Evolutionary conservation across 495 filamentous ascomycete genomes (phyloP).

Genomic region (Darksidea phi): DNA sequence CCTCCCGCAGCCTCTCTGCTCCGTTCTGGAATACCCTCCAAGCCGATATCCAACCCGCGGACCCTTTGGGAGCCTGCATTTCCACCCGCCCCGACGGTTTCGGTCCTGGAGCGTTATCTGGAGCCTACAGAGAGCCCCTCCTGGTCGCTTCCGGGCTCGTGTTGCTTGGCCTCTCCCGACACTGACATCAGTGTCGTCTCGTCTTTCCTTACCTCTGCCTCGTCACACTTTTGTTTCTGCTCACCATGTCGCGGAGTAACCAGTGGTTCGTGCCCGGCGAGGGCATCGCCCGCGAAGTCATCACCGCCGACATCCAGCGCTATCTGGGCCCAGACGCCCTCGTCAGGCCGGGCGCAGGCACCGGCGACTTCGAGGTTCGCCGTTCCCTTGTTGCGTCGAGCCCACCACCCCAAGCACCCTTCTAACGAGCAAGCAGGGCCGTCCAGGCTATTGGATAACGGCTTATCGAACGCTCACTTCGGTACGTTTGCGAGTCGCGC

Average conservation of each 20-base stretch:
- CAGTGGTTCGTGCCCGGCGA: conserved; percentile 74
- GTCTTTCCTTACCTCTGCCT: conserved; percentile 24
- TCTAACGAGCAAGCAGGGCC: conserved; percentile 54
- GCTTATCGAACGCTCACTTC: conserved; percentile 84
- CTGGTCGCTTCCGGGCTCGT: conserved; percentile 25
- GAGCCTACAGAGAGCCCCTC: conserved; percentile 27
- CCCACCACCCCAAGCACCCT: conserved; percentile 29
- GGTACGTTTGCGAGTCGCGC: conserved; percentile 53
- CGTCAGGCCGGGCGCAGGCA: conserved; percentile 69
- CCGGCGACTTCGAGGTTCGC: conserved; percentile 28
- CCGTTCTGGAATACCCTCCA: conserved; percentile 32
- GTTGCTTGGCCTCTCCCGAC: conserved; percentile 26
- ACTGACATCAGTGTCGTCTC: conserved; percentile 36
- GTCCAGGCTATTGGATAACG: conserved; percentile 78
- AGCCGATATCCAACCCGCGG: conserved; percentile 27
- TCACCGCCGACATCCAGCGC: conserved; percentile 91
- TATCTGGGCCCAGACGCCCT: conserved; percentile 90
- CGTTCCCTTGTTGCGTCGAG: conserved; percentile 17
- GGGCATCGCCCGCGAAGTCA: conserved; percentile 89
- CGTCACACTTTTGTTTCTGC: conserved; percentile 4
- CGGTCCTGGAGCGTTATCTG: conserved; percentile 33
- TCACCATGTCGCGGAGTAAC: conserved; percentile 31
- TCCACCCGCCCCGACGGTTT: conserved; percentile 14
- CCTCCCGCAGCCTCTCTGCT: conserved; percentile 15
- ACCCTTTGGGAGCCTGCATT: conserved; percentile 12